Evolutionary conservation across 805 yeast genomes (phyloP).

Genomic region (Ogataea nonfermentans): DNA sequence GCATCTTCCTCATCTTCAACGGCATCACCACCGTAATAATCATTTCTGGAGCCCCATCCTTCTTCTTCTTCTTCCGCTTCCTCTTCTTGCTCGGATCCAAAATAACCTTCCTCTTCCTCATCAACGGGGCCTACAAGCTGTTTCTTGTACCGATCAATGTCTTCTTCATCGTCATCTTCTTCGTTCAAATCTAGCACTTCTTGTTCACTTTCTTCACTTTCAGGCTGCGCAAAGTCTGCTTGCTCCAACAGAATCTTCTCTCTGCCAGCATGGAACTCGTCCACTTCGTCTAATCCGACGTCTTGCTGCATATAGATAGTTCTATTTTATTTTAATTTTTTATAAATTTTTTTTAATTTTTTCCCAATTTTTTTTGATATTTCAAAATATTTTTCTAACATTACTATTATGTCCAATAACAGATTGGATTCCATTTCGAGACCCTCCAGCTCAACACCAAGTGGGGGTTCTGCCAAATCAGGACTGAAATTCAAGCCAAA

Average conservation of each 20-base stretch:
- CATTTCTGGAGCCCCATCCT: constrained; percentile 45
- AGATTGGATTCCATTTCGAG: constrained; percentile 11
- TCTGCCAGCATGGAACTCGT: constrained; percentile 58
- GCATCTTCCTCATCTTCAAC: constrained; percentile 75
- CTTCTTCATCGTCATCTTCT: constrained; percentile 44
- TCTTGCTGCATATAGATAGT: constrained; percentile 25
- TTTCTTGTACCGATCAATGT: constrained; percentile 34
- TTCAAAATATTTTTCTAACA: neutral
- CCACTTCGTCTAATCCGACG: constrained; percentile 63
- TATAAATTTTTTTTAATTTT: constrained; percentile 11
- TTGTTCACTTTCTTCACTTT: constrained; percentile 32
- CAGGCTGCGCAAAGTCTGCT: constrained; percentile 42
- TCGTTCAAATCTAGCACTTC: constrained; percentile 36
- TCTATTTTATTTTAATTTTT: neutral
- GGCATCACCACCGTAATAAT: constrained; percentile 62
- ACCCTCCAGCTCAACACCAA: constrained; percentile 11
- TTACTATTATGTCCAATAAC: constrained; percentile 3
- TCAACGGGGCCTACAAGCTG: constrained; percentile 42
- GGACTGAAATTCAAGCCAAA: constrained; percentile 81
- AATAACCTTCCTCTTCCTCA: constrained; percentile 47
- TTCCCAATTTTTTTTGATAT: constrained; percentile 5
- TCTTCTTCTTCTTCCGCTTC: constrained; percentile 34
- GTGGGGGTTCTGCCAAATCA: constrained; percentile 39
- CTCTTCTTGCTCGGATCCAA: constrained; percentile 37
- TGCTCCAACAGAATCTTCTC: constrained; percentile 56